These are phyloP conservation scores for Austroboletus niveus DNA, from an alignment of 1,284 basidiomycete species.

Conservation along the genomic window DNA sequence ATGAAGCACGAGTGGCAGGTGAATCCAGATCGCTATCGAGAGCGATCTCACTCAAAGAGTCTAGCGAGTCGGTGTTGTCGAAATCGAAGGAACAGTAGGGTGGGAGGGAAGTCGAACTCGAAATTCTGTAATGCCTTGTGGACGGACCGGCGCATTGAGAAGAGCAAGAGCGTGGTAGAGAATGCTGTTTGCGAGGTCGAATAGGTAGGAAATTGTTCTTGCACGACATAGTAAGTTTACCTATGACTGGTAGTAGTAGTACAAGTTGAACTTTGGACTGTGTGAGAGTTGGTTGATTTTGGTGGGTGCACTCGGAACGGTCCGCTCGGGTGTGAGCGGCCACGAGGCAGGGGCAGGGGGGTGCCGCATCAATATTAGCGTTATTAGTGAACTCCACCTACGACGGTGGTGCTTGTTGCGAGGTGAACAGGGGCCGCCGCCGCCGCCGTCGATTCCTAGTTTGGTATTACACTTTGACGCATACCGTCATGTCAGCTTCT, in stretches of 20 bases:
- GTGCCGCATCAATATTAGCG: constrained; percentile 6
- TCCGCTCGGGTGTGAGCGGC: constrained; percentile 20
- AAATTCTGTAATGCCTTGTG: constrained; percentile 5
- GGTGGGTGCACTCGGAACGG: constrained; percentile 6
- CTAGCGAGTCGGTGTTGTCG: constrained; percentile 1
- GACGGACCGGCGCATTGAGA: constrained; percentile 8
- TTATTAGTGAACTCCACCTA: too few relatives aligned
- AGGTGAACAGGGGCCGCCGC: too few relatives aligned
- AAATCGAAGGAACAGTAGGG: neutral
- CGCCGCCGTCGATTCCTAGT: too few relatives aligned
- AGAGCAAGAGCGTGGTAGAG: constrained; percentile 1
- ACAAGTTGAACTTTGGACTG: constrained; percentile 20
- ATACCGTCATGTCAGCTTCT: neutral
- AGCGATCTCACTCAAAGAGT: constrained; percentile 12
- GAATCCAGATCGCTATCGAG: constrained; percentile 20
- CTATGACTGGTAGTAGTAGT: constrained; percentile 17
- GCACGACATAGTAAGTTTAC: constrained; percentile 18
- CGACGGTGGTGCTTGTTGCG: too few relatives aligned
- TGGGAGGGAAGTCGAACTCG: constrained; percentile 16
- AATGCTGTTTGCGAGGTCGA: constrained; percentile 4
- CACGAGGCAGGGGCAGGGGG: constrained; percentile 11
- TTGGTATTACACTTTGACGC: neutral
- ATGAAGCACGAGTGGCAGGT: constrained; percentile 6
- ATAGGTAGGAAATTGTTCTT: constrained; percentile 11
- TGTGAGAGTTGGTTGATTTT: constrained; percentile 33